phyloP scores from a whole-genome alignment of 2,329 filamentous ascomycete species.

The Aspergillus bombycis region DNA sequence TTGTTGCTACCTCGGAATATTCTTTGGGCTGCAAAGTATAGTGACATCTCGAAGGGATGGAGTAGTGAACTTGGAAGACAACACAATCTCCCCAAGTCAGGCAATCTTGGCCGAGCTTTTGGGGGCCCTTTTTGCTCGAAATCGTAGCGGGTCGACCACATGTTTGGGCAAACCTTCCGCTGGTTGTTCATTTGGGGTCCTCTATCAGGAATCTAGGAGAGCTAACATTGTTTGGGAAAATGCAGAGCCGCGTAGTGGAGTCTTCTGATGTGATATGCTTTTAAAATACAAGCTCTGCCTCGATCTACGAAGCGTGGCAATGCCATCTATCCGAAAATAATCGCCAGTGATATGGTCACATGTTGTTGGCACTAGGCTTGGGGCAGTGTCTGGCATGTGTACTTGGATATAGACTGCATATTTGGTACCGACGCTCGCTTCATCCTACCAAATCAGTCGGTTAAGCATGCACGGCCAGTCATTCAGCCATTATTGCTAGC shows the following conservation, averaged over 20 bases:
- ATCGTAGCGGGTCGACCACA: neutral
- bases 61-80: neutral
- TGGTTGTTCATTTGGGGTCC: neutral
- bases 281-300: neutral
- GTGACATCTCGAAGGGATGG: neutral
- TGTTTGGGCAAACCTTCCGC: neutral
- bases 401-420: neutral
- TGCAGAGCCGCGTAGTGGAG: neutral
- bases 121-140: neutral
- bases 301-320: neutral
- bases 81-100: neutral
- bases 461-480: neutral
- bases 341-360: neutral
- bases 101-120: neutral
- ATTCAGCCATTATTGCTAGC: neutral
- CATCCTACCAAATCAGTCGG: neutral
- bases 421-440: neutral
- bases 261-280: neutral
- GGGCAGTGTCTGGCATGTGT: neutral
- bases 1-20: neutral
- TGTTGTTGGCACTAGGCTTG: neutral
- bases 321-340: neutral
- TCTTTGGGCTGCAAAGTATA: neutral
- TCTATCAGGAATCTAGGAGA: neutral
- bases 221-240: neutral